Base-by-base conservation (phyloP, 805 yeast genomes). In the Metschnikowia noctiluminum region DNA sequence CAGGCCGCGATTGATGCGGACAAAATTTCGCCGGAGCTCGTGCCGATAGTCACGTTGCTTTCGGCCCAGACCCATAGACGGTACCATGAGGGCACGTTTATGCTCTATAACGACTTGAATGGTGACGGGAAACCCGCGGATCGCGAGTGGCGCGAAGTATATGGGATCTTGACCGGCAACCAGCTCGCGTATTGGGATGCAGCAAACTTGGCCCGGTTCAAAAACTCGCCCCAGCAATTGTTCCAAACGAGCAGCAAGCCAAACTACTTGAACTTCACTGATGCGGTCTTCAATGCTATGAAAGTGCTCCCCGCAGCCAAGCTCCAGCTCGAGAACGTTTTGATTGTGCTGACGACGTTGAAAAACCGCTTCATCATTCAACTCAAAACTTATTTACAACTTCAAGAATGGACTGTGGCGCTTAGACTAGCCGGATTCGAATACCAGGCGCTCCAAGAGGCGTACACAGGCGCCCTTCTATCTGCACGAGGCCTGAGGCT, bases 111-210 rank as follows among this genome's bases (percentile, higher is more conserved):
- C 57, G 92, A 87, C 57, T 70, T 87, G 57, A 82, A 71, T 60
- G 80, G 87, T 27, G 96, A 92, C 56, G 99, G 99, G 8, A 79
- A 84, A 48, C 91, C 96, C 0, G 83, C 85, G 0, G 87, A 85
- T 43, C 75, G 97, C 40, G 77, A 78, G 59, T 94, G 99, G 99
- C 76, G 78, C 46, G 97, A 94, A 68, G 96, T 91, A 26, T 94
- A 87, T 64, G 98, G 96, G 39, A 89, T 88, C 13, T 72, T 94
- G 38, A 82, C 89, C 4, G 99, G 99, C 16, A 88, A 89, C 50
- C 96, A 92, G 60, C 71, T 94, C 52, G 95, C 97, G 0, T 80
- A 89, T 53, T 94, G 98, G 97, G 90, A 90, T 62, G 89, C 89
- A 2, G 82, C 81, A 37, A 76, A 76, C 49, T 63, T 87, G 49